A percentile compares a stretch with the other conserved stretches of the same genome.
These are phyloP conservation scores for Talaromyces thailandensis DNA, from an alignment of 495 filamentous ascomycete genomes.

Conservation along the genomic window DNA sequence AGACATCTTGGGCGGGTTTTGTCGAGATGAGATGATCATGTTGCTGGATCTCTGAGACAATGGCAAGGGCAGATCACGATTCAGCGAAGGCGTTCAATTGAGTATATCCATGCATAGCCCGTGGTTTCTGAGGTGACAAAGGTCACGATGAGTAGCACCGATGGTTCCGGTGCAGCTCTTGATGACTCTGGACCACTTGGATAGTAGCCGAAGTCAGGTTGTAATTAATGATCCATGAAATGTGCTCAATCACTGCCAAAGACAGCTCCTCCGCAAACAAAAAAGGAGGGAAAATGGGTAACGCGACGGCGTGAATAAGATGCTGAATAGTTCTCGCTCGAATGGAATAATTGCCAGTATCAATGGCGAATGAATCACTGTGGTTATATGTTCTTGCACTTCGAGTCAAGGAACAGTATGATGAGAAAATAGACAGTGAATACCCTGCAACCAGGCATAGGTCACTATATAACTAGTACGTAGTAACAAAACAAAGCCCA, in stretches of 20 bases:
- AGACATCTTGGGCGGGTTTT: slow-evolving; percentile 12
- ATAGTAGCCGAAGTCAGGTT: neutral
- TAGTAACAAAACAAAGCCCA: neutral
- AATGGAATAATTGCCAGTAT: neutral
- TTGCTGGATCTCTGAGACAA: neutral
- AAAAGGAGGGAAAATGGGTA: neutral
- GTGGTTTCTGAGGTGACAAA: neutral
- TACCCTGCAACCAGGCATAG: neutral
- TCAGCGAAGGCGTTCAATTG: neutral
- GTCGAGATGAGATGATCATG: slow-evolving; percentile 14
- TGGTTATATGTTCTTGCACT: neutral
- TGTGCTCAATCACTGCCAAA: neutral
- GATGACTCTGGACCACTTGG: neutral
- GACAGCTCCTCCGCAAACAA: neutral
- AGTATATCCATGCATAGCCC: neutral
- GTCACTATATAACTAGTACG: neutral
- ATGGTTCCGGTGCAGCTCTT: neutral
- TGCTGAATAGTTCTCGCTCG: neutral
- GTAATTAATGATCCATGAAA: neutral
- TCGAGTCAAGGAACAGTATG: neutral
- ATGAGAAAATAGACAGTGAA: neutral
- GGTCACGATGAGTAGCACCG: neutral
- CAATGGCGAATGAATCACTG: neutral
- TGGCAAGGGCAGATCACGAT: neutral
- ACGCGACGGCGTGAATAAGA: neutral